A percentile compares a stretch with the other conserved stretches of the same genome.
Evolutionary conservation across 176 grass and related monocot species (phyloP).

Genomic region (Cenchrus purpureus): DNA sequence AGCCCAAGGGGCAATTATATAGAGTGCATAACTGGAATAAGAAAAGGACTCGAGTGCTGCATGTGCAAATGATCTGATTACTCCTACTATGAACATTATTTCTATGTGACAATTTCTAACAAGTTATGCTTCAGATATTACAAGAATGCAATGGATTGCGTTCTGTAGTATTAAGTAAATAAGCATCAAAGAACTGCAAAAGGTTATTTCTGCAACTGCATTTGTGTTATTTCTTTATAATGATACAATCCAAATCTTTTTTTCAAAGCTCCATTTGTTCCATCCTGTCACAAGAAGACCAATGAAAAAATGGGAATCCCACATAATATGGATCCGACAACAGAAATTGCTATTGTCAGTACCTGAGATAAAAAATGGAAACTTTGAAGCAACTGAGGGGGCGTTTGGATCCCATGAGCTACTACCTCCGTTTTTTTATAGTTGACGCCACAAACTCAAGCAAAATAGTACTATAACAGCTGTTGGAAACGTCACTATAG

Average conservation of each 20-base stretch:
- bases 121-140: slow-evolving; percentile 23
- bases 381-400: slow-evolving; percentile 67
- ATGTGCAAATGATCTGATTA: not conserved
- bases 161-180: slow-evolving; percentile 15
- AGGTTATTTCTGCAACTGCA: slow-evolving; percentile 69
- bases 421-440: too few species aligned
- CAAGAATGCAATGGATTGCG: not conserved
- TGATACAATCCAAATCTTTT: slow-evolving; percentile 72
- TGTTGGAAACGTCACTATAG: too few species aligned
- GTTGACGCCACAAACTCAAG: too few species aligned
- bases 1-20: not conserved
- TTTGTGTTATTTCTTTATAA: slow-evolving; percentile 76
- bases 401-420: too few species aligned
- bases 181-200: slow-evolving; percentile 14
- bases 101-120: not conserved
- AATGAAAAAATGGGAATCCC: slow-evolving; percentile 23
- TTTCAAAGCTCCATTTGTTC: slow-evolving; percentile 90
- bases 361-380: slow-evolving; percentile 99
- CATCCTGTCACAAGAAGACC: slow-evolving; percentile 68
- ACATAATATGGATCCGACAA: slow-evolving; percentile 37
- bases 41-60: not conserved
- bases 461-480: too few species aligned
- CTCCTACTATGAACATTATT: not conserved
- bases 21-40: not conserved
- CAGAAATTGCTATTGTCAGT: slow-evolving; percentile 20